A percentile compares a stretch with the other conserved stretches of the same genome.
Conservation (phyloP, 2,329 filamentous ascomycete genomes). For the Ceratocystis variospora region DNA sequence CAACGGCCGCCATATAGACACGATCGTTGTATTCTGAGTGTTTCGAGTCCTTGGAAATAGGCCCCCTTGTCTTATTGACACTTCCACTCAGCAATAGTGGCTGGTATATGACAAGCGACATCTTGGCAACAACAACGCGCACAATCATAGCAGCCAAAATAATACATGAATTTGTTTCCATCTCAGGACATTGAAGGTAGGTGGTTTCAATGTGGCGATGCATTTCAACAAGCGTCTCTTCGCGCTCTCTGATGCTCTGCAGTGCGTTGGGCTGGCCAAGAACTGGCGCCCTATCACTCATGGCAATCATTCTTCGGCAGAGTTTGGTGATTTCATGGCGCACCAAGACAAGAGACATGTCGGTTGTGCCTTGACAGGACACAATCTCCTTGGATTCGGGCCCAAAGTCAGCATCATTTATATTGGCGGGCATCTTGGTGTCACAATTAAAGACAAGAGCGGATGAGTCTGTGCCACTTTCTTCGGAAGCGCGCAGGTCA, state of each 20-base stretch:
- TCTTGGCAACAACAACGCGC: conserved; percentile 61
- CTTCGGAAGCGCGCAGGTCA: conserved; percentile 42
- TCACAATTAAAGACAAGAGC: conserved; percentile 31
- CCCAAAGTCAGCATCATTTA: conserved; percentile 36
- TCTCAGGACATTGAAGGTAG: conserved; percentile 40
- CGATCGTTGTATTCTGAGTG: conserved; percentile 45
- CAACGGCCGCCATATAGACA: conserved; percentile 57
- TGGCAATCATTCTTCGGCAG: conserved; percentile 22
- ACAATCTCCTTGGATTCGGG: conserved; percentile 36
- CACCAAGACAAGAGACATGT: conserved; percentile 36
- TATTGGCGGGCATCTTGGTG: conserved; percentile 36
- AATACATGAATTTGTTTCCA: conserved; percentile 37
- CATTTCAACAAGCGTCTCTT: conserved; percentile 23
- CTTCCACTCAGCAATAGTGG: conserved; percentile 51
- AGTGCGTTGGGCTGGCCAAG: conserved; percentile 16
- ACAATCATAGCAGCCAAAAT: conserved; percentile 57
- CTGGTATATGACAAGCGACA: conserved; percentile 65
- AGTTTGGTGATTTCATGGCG: conserved; percentile 35
- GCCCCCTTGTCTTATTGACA: conserved; percentile 32
- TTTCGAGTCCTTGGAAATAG: background rate
- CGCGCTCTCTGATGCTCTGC: conserved; percentile 15
- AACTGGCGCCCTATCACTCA: conserved; percentile 13
- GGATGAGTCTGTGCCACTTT: conserved; percentile 33
- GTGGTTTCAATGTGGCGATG: conserved; percentile 41
- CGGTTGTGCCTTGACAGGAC: conserved; percentile 38